These are phyloP conservation scores for Colletotrichum limetticola DNA, from an alignment of 2,329 filamentous ascomycete genomes.

Conservation along the genomic window DNA sequence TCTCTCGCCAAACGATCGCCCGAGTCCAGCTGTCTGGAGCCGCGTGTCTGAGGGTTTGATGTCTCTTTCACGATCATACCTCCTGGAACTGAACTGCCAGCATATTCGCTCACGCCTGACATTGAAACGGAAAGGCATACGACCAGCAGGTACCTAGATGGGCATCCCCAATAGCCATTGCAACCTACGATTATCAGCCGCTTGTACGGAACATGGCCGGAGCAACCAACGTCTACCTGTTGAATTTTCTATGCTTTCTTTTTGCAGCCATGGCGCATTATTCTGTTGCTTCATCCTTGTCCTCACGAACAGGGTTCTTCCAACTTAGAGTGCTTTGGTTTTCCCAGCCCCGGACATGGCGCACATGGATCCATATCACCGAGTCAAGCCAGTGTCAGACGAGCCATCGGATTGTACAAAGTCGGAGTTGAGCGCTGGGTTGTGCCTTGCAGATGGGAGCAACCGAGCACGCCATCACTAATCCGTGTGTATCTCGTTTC, in stretches of 20 bases:
- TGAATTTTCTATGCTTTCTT: background rate
- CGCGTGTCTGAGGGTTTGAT: background rate
- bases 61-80: background rate
- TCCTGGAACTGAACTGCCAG: background rate
- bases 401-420: conserved; percentile 1
- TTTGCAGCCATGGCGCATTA: background rate
- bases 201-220: background rate
- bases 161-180: background rate
- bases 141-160: background rate
- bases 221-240: too few relatives aligned
- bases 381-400: conserved; percentile 9
- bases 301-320: conserved; percentile 4
- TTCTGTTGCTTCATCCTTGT: conserved; percentile 1
- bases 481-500: background rate
- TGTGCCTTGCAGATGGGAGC: background rate
- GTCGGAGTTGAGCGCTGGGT: background rate
- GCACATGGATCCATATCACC: background rate
- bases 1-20: background rate
- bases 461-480: conserved; percentile 3
- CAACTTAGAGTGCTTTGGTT: background rate
- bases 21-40: background rate
- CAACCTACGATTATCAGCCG: background rate
- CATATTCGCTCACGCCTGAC: background rate
- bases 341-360: background rate
- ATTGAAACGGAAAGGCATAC: background rate